phyloP scores from a whole-genome alignment of 306 rosid genomes.

The Gillenia trifoliata region DNA sequence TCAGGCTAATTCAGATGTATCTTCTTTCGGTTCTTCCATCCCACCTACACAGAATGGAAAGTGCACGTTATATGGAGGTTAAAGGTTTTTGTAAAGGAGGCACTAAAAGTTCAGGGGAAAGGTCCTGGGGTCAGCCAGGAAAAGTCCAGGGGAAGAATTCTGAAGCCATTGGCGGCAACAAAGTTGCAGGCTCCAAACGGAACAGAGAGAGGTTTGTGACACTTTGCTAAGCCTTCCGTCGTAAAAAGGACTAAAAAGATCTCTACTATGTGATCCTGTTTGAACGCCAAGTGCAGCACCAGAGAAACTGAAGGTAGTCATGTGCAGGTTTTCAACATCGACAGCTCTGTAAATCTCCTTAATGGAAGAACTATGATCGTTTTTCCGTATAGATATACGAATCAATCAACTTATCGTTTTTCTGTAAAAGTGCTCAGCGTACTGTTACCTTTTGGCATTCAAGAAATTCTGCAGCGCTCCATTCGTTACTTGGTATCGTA shows the following conservation, averaged over 20 bases:
- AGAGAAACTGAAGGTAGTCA: background rate
- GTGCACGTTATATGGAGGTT: conserved; percentile 59
- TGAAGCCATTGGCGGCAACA: conserved; percentile 15
- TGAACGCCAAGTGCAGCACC: background rate
- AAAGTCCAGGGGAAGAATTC: background rate
- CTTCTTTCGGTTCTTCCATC: background rate
- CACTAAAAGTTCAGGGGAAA: conserved; percentile 22
- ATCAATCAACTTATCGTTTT: background rate
- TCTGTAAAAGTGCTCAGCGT: too few species aligned
- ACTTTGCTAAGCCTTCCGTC: conserved; percentile 32
- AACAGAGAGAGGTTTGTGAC: conserved; percentile 36
- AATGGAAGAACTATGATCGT: background rate
- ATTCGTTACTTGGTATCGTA: background rate
- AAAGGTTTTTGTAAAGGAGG: conserved; percentile 46
- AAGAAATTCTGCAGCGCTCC: background rate
- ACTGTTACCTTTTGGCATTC: background rate
- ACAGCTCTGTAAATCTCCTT: background rate
- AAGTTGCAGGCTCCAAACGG: background rate
- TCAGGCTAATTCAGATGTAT: conserved; percentile 5
- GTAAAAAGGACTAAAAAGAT: conserved; percentile 40
- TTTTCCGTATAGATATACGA: background rate
- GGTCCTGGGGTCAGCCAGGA: conserved; percentile 14
- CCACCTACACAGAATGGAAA: conserved; percentile 47
- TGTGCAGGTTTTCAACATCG: conserved; percentile 7
- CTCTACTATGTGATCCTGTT: conserved; percentile 30